Evolutionary conservation across 768 basidiomycete genomes (phyloP), one percentile per base, ranked within the genome.

Genomic region (Termitomyces sp.): DNA sequence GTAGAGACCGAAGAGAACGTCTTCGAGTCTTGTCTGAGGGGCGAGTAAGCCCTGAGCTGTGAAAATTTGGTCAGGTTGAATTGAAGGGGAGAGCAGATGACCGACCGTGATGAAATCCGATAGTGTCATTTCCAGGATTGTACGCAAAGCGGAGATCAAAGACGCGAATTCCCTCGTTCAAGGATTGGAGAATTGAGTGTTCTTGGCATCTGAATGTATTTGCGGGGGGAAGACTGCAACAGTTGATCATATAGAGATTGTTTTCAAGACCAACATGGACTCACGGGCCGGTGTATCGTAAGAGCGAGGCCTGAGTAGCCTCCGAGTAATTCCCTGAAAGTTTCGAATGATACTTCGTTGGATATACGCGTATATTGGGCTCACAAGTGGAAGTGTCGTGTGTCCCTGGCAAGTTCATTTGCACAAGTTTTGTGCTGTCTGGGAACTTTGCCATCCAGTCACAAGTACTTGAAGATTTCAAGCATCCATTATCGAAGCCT

Each of bases 401-500:
- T 2, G 76, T 78, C 30, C 79, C 80, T 11, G 79, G 80, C n/a
- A 82, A 60, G 60, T 79, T 80, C 75, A 80, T 76, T 41, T 75
- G 72, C 9, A 77, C 75, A 1, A 81, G 63, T 53, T 64, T 66
- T 0, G 75, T 80, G 41, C 61, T 70, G 59, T 80, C 78, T 2
- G 73, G 63, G 37, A 78, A 54, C 30, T 66, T 70, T 7, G 75
- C 70, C 79, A 80, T 78, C 78, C 77, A 78, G 56, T 78, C 63
- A 61, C 70, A 75, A 1, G 74, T 76, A 43, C 68, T 69, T 5
- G 68, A 63, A 15, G 59, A 56, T 52, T 65, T 68, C 0, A 69
- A 66, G 56, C 73, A 75, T 7, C 70, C 71, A 26, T 64, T 56
- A 56, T 79, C 73, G 30, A 62, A 57, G 3, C 75, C 73, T 77